Evolutionary conservation across 1,139 yeast genomes (phyloP), one percentile per base, ranked within the genome.

Genomic region (Geotrichum carabidarum): DNA sequence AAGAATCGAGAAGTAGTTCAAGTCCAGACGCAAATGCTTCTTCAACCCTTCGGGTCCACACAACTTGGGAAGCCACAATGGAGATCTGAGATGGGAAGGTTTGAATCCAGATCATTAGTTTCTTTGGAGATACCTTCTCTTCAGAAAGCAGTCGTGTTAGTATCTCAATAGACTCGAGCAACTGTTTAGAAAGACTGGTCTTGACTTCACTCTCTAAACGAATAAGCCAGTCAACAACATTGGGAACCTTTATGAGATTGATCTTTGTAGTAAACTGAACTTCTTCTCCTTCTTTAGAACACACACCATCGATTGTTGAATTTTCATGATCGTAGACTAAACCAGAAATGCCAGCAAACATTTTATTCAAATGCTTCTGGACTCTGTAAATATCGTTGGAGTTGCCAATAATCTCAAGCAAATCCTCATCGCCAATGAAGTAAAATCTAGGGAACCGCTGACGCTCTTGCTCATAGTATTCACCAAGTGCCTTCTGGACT

Each of bases 361-460:
- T 79, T 63, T 87, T 88, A 52, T 74, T 75, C 54, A 89, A 69
- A 64, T 86, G 94, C 58, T 75, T 77, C 32, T 84, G 83, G 2
- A 84, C 73, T 8, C 79, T 68, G 0, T 59, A 58, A 4, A 80
- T 68, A 61, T 84, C 80, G 8, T 70, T 71, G 0, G 83, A 74
- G 56, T 83, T 78, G 3, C 97, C 96, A 54, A 93, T 79, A 43
- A 93, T 79, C 59, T 89, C 95, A 41, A 93, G 71, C 42, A 93
- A 72, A 66, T 91, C 97, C 60, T 90, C 96, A 65, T 93, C 93
- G 6, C 98, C 97, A 41, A 93, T 73, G 65, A 93, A 91, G 63
- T 85, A 90, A 58, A 91, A 86, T 47, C 98, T 75, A 0, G 96
- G 93, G 63, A 86, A 91, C 1, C 77, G 60, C 49, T 80, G 85